phyloP scores from a whole-genome alignment of 768 basidiomycete genomes.

The Lentinula sp. region DNA sequence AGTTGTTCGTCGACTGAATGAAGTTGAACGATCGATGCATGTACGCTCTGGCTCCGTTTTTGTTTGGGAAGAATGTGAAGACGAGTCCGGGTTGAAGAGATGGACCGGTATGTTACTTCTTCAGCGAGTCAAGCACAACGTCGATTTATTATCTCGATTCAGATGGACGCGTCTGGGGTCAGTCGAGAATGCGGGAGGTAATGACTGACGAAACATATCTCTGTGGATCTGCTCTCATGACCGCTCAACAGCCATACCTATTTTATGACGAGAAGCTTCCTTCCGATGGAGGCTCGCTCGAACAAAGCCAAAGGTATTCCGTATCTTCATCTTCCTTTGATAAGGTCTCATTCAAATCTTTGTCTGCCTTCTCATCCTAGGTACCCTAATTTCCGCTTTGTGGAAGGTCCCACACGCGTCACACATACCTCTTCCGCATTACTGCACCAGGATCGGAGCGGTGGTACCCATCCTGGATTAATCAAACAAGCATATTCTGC shows the following conservation, averaged over 20 bases:
- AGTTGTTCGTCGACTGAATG: slow-evolving; percentile 53
- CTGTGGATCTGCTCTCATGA: not conserved
- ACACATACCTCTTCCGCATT: slow-evolving; percentile 45
- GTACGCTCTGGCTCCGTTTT: slow-evolving; percentile 60
- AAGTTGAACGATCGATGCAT: slow-evolving; percentile 47
- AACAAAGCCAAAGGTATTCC: slow-evolving; percentile 9
- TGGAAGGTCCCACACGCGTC: slow-evolving; percentile 47
- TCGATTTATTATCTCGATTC: not conserved
- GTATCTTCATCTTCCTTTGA: slow-evolving; percentile 11
- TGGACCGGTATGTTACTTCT: slow-evolving; percentile 45
- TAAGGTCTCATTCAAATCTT: not conserved
- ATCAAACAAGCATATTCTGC: slow-evolving; percentile 73
- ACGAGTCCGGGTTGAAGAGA: slow-evolving; percentile 57
- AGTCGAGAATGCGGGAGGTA: slow-evolving; percentile 61
- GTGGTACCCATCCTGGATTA: slow-evolving; percentile 47
- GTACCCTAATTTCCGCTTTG: slow-evolving; percentile 45
- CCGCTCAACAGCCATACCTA: slow-evolving; percentile 46
- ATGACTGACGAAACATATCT: not conserved
- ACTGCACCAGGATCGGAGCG: slow-evolving; percentile 52
- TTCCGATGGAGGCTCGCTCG: slow-evolving; percentile 21
- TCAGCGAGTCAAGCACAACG: slow-evolving; percentile 1
- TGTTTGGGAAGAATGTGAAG: slow-evolving; percentile 66
- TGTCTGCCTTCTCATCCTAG: slow-evolving; percentile 15
- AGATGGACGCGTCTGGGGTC: slow-evolving; percentile 67
- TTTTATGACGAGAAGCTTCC: slow-evolving; percentile 62